A percentile compares a stretch with the other conserved stretches of the same genome.
Evolutionary conservation across 768 basidiomycete genomes (phyloP).

Genomic region (Piloderma croceum): DNA sequence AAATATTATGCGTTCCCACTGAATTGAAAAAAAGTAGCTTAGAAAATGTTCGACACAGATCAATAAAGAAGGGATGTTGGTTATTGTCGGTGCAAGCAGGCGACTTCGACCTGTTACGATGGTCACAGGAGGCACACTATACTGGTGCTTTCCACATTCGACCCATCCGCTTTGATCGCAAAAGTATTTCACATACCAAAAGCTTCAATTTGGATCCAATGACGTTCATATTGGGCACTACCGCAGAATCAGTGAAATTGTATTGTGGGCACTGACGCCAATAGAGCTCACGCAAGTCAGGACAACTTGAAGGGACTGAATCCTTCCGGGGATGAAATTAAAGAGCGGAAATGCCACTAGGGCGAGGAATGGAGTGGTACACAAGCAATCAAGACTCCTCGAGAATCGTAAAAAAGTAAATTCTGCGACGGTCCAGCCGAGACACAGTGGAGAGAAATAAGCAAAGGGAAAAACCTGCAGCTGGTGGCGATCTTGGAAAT

Average conservation of each 20-base stretch:
- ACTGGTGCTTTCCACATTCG: no score
- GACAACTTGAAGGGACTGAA: no score
- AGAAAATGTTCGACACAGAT: neutral
- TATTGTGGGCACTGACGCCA: constrained; percentile 3
- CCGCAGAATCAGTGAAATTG: constrained; percentile 1
- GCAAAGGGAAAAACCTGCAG: constrained; percentile 20
- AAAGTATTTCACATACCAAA: constrained; percentile 34
- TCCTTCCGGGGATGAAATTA: no score
- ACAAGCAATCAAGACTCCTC: constrained; percentile 20
- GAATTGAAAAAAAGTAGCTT: neutral
- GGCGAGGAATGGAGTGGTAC: constrained; percentile 26
- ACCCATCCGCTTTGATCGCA: neutral
- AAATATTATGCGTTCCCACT: constrained; percentile 71
- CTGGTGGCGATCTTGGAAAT: no score
- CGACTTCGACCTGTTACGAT: no score
- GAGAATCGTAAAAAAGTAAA: constrained; percentile 13
- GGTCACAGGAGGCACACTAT: no score
- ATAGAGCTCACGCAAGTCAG: no score
- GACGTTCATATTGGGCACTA: constrained; percentile 30
- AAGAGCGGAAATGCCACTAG: constrained; percentile 39
- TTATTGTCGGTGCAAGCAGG: no score
- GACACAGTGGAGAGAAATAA: constrained; percentile 20
- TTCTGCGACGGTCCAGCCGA: constrained; percentile 34
- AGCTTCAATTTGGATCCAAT: constrained; percentile 41
- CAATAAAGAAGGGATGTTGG: no score